Evolutionary conservation across 495 filamentous ascomycete species (phyloP), one percentile per base, ranked within the genome.

Genomic region (Penicillium salamii): DNA sequence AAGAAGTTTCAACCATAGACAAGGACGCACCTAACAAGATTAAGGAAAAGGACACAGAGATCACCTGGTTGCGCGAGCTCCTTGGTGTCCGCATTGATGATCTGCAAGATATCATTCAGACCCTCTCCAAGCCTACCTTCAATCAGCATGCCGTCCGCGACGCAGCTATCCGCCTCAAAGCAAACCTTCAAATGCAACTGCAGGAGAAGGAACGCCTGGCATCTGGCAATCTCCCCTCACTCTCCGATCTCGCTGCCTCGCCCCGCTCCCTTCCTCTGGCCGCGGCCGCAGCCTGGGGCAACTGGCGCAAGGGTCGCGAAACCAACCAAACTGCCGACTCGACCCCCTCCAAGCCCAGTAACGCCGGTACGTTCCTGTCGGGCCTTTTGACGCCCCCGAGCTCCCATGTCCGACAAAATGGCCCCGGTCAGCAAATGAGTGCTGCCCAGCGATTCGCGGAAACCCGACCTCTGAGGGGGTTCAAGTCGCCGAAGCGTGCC

Each of bases 141-240:
- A 84, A 97, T 70, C 77, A 79, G 28, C 79, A 87, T 50, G 77
- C 79, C 13, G 85, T 96, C 46, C 86, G 85, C 52, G 91, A 97
- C 63, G 89, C 90, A 8, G 90, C 91, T 26, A 96, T 97, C 55
- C 84, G 93, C 7, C 80, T 98, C 48, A 90, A 89, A 60, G 88
- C 95, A 15, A 97, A 93, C 58, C 78, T 98, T 14, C 88, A 97
- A 65, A 98, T 98, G 93, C 91, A 97, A 59, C 88, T 89, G 65
- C 90, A 96, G 61, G 93, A 95, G 64, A 87, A 86, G 15, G 95
- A 97, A 59, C 75, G 87, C 46, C 79, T 86, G 5, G 55, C 73
- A 38, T 61, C 67, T 19, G 75, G 75, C 42, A 72, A 79, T 2
- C 65, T 87, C 4, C 72, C 78, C 12, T 78, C 73, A 17, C 68